Evolutionary conservation across 208 protist species (phyloP).

Genomic region (Balamuthia mandrillaris): DNA sequence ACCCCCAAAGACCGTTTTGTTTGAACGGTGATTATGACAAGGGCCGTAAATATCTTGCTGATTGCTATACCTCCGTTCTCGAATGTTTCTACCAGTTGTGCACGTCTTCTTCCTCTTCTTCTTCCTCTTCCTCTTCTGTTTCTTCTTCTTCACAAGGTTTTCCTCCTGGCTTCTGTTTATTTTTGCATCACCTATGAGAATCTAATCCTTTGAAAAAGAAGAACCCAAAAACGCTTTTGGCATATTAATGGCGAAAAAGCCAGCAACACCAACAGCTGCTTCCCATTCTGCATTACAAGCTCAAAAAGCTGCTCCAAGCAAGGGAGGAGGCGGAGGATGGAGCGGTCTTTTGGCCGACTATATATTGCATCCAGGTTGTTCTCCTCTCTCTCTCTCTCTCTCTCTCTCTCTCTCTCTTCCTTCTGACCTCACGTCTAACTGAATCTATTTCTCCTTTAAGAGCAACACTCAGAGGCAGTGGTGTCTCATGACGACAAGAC

Average conservation of each 20-base stretch:
- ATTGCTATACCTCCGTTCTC: constrained; percentile 1
- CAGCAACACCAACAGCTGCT: not conserved
- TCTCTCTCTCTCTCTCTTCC: not conserved
- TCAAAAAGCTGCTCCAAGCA: not conserved
- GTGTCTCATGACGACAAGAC: constrained; percentile 16
- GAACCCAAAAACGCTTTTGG: constrained; percentile 16
- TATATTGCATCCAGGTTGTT: not conserved
- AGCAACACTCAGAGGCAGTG: not conserved
- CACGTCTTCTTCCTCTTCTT: too few species aligned
- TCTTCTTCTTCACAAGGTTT: too few species aligned
- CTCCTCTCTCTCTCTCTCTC: not conserved
- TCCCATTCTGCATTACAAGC: not conserved
- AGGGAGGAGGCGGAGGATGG: not conserved
- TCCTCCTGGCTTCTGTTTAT: too few species aligned
- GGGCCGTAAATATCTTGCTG: not conserved
- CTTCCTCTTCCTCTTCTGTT: too few species aligned
- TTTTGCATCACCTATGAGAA: too few species aligned
- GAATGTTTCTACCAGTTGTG: not conserved
- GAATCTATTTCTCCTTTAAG: not conserved
- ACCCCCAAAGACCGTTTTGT: not conserved
- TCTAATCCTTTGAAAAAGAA: too few species aligned
- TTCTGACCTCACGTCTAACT: not conserved
- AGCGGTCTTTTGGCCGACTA: not conserved
- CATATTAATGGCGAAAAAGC: constrained; percentile 2
- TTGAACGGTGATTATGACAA: not conserved